Base-by-base conservation (phyloP, 768 basidiomycete genomes). In the Cantharellus cinnabarinus region DNA sequence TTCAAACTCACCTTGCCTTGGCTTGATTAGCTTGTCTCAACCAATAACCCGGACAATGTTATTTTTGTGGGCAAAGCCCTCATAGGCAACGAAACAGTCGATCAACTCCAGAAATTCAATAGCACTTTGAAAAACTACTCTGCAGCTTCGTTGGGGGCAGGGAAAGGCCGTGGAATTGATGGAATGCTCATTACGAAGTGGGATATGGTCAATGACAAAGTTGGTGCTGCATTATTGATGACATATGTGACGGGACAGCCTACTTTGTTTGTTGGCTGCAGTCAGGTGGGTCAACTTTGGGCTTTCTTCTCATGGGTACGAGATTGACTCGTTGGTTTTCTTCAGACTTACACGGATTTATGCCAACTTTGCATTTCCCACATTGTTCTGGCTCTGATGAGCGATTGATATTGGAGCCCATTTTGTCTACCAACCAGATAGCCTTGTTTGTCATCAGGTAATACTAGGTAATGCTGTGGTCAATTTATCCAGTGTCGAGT, bases 181-280 rank as follows among this genome's bases (percentile, higher is more conserved):
- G 95, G 94, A 35, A 98, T 95, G 85, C 75, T 99, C 51, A 80
- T 99, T 60, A 99, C 95, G 40, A 99, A 99, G 71, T 98, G 95
- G 84, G 95, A 99, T 67, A 98, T 93, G 1, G 95, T 98, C 29
- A 89, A 91, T 66, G 89, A 93, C 72, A 93, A 93, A 79, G 93
- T 86, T 56, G 95, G 95, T 41, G 95, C 95, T 4, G 95, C 95
- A 4, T 76, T 99, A 57, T 95, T 90, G 2, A 98, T 99, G 95
- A 95, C 94, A 56, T 98, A 95, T 70, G 89, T 97, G 58, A 98
- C 94, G 2, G 94, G 95, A 34, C 93, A 98, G 67, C 94, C 95
- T 15, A 97, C 98, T 71, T 77, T 97, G 34, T 99, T 99, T 68
- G 90, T 99, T 63, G 95, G 95, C 4, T 95, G 90, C 66, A 95